Conservation (phyloP, 352 stramenopile genomes). For the Phytophthora quininea region DNA sequence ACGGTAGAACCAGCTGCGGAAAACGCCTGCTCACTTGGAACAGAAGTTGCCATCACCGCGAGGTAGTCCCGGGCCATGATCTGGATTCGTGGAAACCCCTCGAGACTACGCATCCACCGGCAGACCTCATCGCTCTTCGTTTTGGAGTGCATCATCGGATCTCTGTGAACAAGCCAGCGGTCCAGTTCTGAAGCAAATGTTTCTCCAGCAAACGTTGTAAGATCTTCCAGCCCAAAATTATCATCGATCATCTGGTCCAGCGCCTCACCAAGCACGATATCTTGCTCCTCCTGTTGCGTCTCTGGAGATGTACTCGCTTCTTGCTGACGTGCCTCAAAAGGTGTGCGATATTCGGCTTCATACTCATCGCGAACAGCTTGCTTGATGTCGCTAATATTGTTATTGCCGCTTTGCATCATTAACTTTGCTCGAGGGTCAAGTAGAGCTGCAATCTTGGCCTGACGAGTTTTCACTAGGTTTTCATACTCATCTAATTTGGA, state of each 20-base stretch:
- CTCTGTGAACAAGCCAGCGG: slow-evolving; percentile 5
- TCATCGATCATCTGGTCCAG: slow-evolving; percentile 12
- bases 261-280: not conserved
- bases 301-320: not conserved
- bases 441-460: slow-evolving; percentile 20
- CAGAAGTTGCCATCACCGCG: slow-evolving; percentile 24
- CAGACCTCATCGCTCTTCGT: slow-evolving; percentile 16
- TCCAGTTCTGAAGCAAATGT: slow-evolving; percentile 11
- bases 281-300: slow-evolving; percentile 11
- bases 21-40: slow-evolving; percentile 21
- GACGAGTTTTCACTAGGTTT: slow-evolving; percentile 5
- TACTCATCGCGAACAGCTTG: slow-evolving; percentile 6
- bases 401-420: not conserved
- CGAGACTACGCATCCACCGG: slow-evolving; percentile 9
- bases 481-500: slow-evolving; percentile 12
- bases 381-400: slow-evolving; percentile 9
- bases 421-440: slow-evolving; percentile 18
- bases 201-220: not conserved
- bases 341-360: not conserved
- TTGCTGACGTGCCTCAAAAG: slow-evolving; percentile 4
- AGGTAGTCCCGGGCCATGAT: slow-evolving; percentile 24
- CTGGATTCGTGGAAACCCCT: slow-evolving; percentile 12
- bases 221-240: slow-evolving; percentile 8
- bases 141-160: slow-evolving; percentile 7
- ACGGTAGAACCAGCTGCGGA: slow-evolving; percentile 13